phyloP scores from a whole-genome alignment of 2,329 filamentous ascomycete genomes.

The Colletotrichum spaethianum region DNA sequence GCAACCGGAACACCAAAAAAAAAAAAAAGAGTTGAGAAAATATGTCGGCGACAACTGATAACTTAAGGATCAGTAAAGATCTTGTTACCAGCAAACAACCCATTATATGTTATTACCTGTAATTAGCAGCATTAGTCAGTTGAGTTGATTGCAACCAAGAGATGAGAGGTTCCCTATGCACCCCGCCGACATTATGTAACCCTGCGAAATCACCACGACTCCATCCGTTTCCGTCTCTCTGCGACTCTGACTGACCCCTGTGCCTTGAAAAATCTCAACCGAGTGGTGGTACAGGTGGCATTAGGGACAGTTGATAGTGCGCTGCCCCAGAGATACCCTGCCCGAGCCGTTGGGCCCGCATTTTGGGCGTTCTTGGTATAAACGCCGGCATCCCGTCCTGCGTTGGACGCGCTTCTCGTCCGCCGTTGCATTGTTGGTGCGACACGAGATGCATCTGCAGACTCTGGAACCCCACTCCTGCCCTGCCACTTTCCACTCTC shows the following conservation, averaged over 20 bases:
- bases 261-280: slow-evolving; percentile 30
- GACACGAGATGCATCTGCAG: slow-evolving; percentile 22
- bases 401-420: slow-evolving; percentile 26
- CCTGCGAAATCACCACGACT: background rate
- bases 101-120: too few relatives aligned
- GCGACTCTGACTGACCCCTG: slow-evolving; percentile 5
- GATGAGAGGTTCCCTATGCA: background rate
- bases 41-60: background rate
- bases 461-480: slow-evolving; percentile 28
- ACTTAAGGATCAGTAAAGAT: background rate
- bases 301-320: slow-evolving; percentile 10
- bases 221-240: background rate
- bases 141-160: background rate
- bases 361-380: slow-evolving; percentile 38
- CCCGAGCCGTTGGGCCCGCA: slow-evolving; percentile 31
- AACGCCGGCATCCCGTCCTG: slow-evolving; percentile 39
- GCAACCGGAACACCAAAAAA: background rate
- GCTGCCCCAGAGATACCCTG: slow-evolving; percentile 36
- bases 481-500: slow-evolving; percentile 21
- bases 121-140: too few relatives aligned
- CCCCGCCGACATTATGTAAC: background rate
- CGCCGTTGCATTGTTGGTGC: slow-evolving; percentile 31
- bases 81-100: too few relatives aligned
- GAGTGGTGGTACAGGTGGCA: background rate
- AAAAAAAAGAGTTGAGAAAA: background rate